A percentile compares a stretch with the other conserved stretches of the same genome.
These are phyloP conservation scores for Cyclotella cryptica DNA, from an alignment of 108 stramenopile species.

Conservation along the genomic window DNA sequence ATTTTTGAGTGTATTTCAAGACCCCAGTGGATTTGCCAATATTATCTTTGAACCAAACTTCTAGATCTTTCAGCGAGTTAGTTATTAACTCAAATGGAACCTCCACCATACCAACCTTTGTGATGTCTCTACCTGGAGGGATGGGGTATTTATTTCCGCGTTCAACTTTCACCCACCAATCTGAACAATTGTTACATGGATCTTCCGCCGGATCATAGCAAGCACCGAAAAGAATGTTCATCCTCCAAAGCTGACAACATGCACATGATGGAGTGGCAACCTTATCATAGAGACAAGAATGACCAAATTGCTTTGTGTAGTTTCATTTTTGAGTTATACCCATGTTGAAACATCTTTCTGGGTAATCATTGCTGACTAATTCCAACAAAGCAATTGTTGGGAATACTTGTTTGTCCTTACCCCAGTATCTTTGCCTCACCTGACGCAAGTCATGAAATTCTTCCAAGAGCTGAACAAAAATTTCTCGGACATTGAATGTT, in stretches of 20 bases:
- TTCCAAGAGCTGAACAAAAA: neutral
- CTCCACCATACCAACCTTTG: no score
- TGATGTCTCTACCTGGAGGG: no score
- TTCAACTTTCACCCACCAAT: no score
- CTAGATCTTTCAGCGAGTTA: no score
- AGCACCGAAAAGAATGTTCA: no score
- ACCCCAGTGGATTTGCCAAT: no score
- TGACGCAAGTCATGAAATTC: neutral
- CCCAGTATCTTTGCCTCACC: neutral
- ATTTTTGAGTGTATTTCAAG: neutral
- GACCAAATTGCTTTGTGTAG: neutral
- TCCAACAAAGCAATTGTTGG: neutral
- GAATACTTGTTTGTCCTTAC: neutral
- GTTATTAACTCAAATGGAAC: no score
- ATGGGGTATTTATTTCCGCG: no score
- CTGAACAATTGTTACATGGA: no score
- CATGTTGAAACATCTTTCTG: neutral
- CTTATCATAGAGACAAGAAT: neutral
- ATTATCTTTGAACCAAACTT: no score
- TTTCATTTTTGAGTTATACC: neutral
- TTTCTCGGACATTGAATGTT: neutral
- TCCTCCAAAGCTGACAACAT: neutral
- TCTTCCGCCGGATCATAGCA: no score
- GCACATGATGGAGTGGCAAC: neutral
- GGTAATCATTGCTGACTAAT: neutral